These are phyloP conservation scores for Cyclanthera cordifolia DNA, from an alignment of 306 rosid genomes.

Conservation along the genomic window DNA sequence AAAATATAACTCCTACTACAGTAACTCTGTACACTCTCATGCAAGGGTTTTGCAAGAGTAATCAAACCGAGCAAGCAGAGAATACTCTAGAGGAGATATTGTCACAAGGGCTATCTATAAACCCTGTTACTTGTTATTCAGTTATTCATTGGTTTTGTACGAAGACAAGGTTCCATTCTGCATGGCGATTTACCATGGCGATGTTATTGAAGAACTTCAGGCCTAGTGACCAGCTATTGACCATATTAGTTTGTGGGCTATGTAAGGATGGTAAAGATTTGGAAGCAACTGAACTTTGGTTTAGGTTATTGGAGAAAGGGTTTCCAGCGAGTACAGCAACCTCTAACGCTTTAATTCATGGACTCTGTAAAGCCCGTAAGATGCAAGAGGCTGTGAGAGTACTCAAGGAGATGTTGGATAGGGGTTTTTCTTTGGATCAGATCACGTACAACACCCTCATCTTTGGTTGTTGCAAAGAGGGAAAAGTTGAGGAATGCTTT, in stretches of 20 bases:
- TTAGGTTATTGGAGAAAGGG: conserved; percentile 39
- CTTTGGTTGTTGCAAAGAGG: conserved; percentile 46
- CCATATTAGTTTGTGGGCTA: conserved; percentile 45
- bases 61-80: conserved; percentile 40
- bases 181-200: conserved; percentile 26
- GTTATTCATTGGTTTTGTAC: conserved; percentile 39
- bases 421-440: conserved; percentile 41
- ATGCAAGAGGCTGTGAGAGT: conserved; percentile 32
- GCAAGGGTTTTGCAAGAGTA: conserved; percentile 41
- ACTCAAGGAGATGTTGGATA: conserved; percentile 38
- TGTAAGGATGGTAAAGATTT: conserved; percentile 41
- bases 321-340: conserved; percentile 39
- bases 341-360: conserved; percentile 60
- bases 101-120: conserved; percentile 25
- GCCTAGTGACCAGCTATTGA: conserved; percentile 45
- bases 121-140: conserved; percentile 36
- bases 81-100: conserved; percentile 29
- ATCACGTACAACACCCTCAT: conserved; percentile 62
- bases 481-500: conserved; percentile 38
- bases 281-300: conserved; percentile 61
- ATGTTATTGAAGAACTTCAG: conserved; percentile 42
- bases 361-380: conserved; percentile 41
- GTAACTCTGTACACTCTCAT: conserved; percentile 49
- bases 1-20: conserved; percentile 43
- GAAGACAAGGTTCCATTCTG: conserved; percentile 37